Base-by-base conservation (phyloP, 2,329 filamentous ascomycete genomes). In the Neoarthrinium moseri region DNA sequence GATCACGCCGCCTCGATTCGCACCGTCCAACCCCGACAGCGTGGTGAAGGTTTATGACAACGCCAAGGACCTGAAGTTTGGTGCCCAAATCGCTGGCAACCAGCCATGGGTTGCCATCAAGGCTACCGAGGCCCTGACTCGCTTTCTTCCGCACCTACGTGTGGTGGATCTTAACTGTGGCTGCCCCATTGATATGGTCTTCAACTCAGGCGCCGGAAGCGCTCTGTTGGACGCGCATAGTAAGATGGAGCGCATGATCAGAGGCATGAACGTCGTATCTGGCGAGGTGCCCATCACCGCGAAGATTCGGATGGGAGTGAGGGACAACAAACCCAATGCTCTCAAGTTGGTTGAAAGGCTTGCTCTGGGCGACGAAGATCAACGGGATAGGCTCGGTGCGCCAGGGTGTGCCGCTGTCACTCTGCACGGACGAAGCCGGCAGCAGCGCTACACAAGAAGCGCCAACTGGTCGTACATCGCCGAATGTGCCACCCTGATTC, bases 391-490 rank as follows among this genome's bases (percentile, higher is more conserved):
- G 64, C 62, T 84, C 43, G 91, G 89, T 3, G 84, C 88, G 12
- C 84, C 87, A 4, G 94, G 94, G 43, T 89, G 92, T 45, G 94
- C 94, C 6, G 92, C 94, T n/a, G 86, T 99, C 56, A 97, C 94
- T 2, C 80, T 99, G 1, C 94, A 99, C 65, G 94, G 94, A 43
- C 84, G 94, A 49, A 95, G 88, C 60, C 84, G 92, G 63, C 91
- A 97, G 71, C 92, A 97, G 71, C 83, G 94, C 48, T 99, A 99
- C 71, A 94, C 90, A 4, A 87, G 84, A 60, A 83, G 78, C 54
- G 94, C 94, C n/a, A 89, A 99, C 67, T 99, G 94, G 94, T 73
- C 77, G 35, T 99, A 97, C 68, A 97, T 99, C 55, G 84, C 88
- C 43, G 88, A 96, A 62, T 95, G 90, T 58, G 86, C 92, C 3